phyloP scores from a whole-genome alignment of 257 asterid species.

The Schizonepeta tenuifolia region DNA sequence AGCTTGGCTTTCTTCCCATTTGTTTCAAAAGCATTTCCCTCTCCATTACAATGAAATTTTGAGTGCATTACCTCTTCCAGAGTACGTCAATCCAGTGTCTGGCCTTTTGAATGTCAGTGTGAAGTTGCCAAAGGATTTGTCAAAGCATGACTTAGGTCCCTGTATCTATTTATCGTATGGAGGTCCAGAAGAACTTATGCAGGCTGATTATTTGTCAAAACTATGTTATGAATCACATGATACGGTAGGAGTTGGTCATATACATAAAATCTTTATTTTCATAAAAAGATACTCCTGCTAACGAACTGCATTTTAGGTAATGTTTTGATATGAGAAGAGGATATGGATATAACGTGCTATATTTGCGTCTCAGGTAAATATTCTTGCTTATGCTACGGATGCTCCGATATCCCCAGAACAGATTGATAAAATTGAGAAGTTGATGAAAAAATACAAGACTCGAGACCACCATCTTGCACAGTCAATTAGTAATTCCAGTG shows the following conservation, averaged over 20 bases:
- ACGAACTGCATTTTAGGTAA: slow-evolving; percentile 22
- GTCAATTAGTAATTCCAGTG: slow-evolving; percentile 57
- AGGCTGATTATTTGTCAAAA: slow-evolving; percentile 70
- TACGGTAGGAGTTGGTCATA: slow-evolving; percentile 52
- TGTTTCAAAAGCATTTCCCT: slow-evolving; percentile 83
- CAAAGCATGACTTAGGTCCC: slow-evolving; percentile 82
- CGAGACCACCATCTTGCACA: slow-evolving; percentile 45
- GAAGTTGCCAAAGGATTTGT: slow-evolving; percentile 68
- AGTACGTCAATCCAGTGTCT: slow-evolving; percentile 74
- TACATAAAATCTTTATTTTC: slow-evolving; percentile 27
- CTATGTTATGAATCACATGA: slow-evolving; percentile 83
- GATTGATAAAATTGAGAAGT: slow-evolving; percentile 55
- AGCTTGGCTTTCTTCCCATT: slow-evolving; percentile 79
- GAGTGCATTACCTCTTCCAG: slow-evolving; percentile 79
- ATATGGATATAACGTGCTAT: slow-evolving; percentile 30
- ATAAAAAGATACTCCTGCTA: not conserved
- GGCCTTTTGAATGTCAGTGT: slow-evolving; percentile 83
- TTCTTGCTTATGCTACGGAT: slow-evolving; percentile 88
- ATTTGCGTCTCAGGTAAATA: slow-evolving; percentile 74
- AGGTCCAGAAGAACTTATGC: slow-evolving; percentile 70
- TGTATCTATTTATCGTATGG: slow-evolving; percentile 77
- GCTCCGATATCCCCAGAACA: slow-evolving; percentile 72
- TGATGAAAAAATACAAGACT: slow-evolving; percentile 58
- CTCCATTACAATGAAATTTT: slow-evolving; percentile 71
- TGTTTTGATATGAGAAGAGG: not conserved